Evolutionary conservation across 306 rosid genomes (phyloP).

Genomic region (Medicago lupulina): DNA sequence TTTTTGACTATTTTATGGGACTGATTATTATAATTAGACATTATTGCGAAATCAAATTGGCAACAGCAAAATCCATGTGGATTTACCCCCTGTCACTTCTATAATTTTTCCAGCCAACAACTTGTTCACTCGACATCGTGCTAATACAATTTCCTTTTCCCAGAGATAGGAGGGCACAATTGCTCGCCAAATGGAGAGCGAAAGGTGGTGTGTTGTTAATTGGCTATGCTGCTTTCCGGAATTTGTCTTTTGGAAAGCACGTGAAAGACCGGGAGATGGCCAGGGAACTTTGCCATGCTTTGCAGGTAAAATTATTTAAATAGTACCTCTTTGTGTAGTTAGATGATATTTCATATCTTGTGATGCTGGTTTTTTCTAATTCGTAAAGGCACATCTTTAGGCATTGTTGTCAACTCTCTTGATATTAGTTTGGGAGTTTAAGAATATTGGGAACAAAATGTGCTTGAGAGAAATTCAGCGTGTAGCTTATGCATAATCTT

Average conservation of each 20-base stretch:
- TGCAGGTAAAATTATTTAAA: conserved; percentile 66
- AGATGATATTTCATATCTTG: conserved; percentile 16
- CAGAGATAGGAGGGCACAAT: conserved; percentile 86
- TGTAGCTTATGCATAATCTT: neutral
- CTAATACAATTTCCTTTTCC: conserved; percentile 44
- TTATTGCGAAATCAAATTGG: conserved; percentile 12
- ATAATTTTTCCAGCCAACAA: neutral
- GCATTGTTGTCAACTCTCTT: conserved; percentile 19
- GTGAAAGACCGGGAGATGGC: conserved; percentile 81
- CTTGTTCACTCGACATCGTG: conserved; percentile 16
- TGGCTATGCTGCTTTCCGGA: conserved; percentile 89
- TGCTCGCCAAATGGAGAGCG: conserved; percentile 86
- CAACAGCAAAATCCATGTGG: conserved; percentile 12
- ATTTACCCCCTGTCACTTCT: conserved; percentile 17
- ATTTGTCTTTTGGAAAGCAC: conserved; percentile 80
- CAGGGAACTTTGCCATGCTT: conserved; percentile 71
- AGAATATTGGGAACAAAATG: neutral
- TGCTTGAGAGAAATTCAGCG: conserved; percentile 21
- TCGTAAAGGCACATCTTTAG: conserved; percentile 7
- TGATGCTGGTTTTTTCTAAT: conserved; percentile 8
- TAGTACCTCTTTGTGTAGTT: conserved; percentile 9
- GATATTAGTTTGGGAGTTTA: neutral
- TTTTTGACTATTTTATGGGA: neutral
- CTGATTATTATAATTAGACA: conserved; percentile 18
- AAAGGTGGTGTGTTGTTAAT: conserved; percentile 95